Evolutionary conservation across 768 basidiomycete genomes (phyloP).

Genomic region (Suillus subalutaceus): DNA sequence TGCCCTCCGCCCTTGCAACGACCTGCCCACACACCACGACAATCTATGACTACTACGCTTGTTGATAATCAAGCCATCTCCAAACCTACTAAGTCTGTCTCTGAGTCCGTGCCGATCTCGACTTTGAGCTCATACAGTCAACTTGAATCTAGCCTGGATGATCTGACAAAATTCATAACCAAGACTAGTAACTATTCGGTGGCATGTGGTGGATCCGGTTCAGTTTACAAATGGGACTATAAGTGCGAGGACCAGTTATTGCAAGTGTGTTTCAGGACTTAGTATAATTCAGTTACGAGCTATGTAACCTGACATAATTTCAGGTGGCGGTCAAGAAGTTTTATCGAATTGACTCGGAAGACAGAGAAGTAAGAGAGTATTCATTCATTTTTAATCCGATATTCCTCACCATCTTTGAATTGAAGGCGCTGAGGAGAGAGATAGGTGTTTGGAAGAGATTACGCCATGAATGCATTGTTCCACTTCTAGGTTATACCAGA

Average conservation of each 20-base stretch:
- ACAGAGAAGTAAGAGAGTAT: background rate
- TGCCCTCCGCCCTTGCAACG: background rate
- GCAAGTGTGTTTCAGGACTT: background rate
- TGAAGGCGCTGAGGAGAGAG: background rate
- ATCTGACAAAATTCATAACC: background rate
- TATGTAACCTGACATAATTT: background rate
- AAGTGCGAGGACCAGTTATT: no score
- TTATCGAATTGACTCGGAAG: background rate
- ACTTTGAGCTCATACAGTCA: background rate
- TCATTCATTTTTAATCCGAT: background rate
- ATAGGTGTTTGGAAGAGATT: constrained; percentile 9
- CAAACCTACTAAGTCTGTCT: background rate
- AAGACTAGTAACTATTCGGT: background rate
- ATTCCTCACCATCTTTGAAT: background rate
- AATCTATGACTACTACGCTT: background rate
- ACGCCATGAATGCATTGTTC: constrained; percentile 9
- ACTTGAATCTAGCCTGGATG: background rate
- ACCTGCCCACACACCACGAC: background rate
- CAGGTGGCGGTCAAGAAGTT: constrained; percentile 4
- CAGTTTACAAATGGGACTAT: background rate
- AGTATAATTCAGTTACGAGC: background rate
- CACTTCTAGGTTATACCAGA: constrained; percentile 4
- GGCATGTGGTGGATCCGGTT: background rate
- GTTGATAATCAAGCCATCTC: background rate
- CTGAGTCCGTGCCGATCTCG: background rate